Percentiles rank a stretch among this genome's conserved stretches.
phyloP scores from a whole-genome alignment of 495 filamentous ascomycete species.

The Thermochaetoides thermophila region DNA sequence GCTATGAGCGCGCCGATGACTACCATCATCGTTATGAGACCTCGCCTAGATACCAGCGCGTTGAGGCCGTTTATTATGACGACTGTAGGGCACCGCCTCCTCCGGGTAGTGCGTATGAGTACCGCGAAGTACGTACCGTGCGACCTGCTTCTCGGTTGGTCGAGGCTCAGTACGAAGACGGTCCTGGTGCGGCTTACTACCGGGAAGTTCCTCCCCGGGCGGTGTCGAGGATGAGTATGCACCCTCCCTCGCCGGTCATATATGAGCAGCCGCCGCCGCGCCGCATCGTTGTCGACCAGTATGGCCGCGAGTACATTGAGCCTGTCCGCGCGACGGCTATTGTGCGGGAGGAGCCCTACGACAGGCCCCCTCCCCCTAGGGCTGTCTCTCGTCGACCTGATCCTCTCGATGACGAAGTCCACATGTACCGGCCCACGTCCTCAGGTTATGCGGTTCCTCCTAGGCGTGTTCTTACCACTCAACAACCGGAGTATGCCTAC shows the following conservation, averaged over 20 bases:
- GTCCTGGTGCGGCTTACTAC: conserved; percentile 42
- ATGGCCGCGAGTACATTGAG: conserved; percentile 57
- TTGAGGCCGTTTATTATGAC: conserved; percentile 24
- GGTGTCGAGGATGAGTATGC: conserved; percentile 28
- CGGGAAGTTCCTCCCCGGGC: conserved; percentile 30
- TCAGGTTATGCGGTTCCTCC: conserved; percentile 22
- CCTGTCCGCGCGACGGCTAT: conserved; percentile 30
- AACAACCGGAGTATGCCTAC: conserved; percentile 40
- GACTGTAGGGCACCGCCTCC: conserved; percentile 24
- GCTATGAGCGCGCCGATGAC: conserved; percentile 14
- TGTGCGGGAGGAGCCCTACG: conserved; percentile 33
- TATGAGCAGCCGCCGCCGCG: conserved; percentile 33
- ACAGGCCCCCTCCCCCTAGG: conserved; percentile 26
- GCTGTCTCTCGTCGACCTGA: conserved; percentile 39
- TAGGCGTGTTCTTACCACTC: conserved; percentile 36
- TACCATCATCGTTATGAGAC: conserved; percentile 8
- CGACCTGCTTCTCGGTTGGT: conserved; percentile 49
- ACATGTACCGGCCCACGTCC: conserved; percentile 30
- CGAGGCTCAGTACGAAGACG: conserved; percentile 22
- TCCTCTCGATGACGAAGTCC: conserved; percentile 28
- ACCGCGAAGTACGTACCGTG: conserved; percentile 29
- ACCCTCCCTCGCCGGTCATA: conserved; percentile 34
- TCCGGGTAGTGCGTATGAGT: conserved; percentile 29
- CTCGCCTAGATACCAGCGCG: conserved; percentile 21
- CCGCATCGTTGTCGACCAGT: conserved; percentile 54